These are phyloP conservation scores for Canavalia ensiformis DNA, from an alignment of 306 rosid genomes.

Conservation along the genomic window DNA sequence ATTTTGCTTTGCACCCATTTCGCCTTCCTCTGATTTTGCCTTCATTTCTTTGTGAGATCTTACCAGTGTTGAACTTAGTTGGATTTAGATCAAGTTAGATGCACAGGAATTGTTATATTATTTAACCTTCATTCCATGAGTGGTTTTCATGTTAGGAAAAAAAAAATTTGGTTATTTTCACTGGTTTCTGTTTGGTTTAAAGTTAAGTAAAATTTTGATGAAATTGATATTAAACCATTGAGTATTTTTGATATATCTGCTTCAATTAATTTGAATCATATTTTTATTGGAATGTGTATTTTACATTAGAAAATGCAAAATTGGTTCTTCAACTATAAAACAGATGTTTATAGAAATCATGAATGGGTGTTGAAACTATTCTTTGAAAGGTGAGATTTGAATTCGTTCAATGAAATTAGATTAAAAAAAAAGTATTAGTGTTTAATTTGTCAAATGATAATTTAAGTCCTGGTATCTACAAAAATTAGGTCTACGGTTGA, in stretches of 20 bases:
- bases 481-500: background rate
- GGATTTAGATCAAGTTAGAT: background rate
- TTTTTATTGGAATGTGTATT: no score
- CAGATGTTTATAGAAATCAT: background rate
- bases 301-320: no score
- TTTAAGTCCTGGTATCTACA: background rate
- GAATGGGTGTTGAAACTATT: background rate
- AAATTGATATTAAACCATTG: no score
- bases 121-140: background rate
- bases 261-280: no score
- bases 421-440: background rate
- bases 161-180: background rate
- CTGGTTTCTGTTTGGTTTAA: no score
- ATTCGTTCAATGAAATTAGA: background rate
- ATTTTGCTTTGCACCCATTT: constrained; percentile 26
- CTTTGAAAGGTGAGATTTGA: background rate
- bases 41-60: background rate
- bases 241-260: no score
- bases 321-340: no score
- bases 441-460: background rate
- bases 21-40: constrained; percentile 11
- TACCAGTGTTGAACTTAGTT: no score
- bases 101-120: background rate
- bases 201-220: no score
- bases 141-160: background rate